These are phyloP conservation scores for Vitis hybrid DNA, from an alignment of 177 flowering plant species.

Conservation along the genomic window DNA sequence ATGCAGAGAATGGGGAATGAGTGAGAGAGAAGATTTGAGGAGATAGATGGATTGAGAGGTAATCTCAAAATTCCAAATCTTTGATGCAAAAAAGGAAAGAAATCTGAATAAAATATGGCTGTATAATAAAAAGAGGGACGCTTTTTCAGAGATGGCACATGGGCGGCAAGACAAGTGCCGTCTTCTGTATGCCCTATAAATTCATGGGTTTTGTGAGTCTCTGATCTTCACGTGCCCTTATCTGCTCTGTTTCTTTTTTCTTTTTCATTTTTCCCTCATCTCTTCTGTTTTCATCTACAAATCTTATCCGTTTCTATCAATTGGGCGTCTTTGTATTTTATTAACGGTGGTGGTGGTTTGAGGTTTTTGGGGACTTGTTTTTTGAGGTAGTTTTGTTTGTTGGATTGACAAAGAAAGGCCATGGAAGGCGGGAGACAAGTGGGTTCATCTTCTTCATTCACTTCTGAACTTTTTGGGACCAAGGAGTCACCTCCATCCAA, in stretches of 20 bases:
- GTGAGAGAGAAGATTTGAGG: not conserved
- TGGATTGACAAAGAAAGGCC: slow-evolving; percentile 7
- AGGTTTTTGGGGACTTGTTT: not conserved
- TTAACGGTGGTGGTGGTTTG: not conserved
- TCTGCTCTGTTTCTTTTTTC: slow-evolving; percentile 1
- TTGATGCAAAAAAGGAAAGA: not conserved
- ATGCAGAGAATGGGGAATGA: slow-evolving; percentile 2
- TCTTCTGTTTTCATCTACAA: slow-evolving; percentile 12
- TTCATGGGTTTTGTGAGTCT: not conserved
- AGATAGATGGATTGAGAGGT: not conserved
- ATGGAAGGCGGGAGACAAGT: slow-evolving; percentile 40
- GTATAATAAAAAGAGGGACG: too few species aligned
- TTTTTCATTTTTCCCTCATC: not conserved
- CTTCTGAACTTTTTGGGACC: slow-evolving; percentile 59
- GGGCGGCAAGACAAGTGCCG: slow-evolving; percentile 30
- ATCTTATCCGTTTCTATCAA: slow-evolving; percentile 17
- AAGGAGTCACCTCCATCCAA: slow-evolving; percentile 34
- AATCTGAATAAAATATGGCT: not conserved
- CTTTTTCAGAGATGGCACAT: slow-evolving; percentile 24
- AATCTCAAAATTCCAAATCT: slow-evolving; percentile 7
- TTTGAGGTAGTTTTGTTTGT: slow-evolving; percentile 21
- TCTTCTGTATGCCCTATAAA: slow-evolving; percentile 11
- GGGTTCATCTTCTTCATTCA: slow-evolving; percentile 42
- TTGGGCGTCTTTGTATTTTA: not conserved
- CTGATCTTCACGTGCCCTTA: slow-evolving; percentile 17